Conservation (phyloP, 345 rosid species). For the Salix suchowensis region DNA sequence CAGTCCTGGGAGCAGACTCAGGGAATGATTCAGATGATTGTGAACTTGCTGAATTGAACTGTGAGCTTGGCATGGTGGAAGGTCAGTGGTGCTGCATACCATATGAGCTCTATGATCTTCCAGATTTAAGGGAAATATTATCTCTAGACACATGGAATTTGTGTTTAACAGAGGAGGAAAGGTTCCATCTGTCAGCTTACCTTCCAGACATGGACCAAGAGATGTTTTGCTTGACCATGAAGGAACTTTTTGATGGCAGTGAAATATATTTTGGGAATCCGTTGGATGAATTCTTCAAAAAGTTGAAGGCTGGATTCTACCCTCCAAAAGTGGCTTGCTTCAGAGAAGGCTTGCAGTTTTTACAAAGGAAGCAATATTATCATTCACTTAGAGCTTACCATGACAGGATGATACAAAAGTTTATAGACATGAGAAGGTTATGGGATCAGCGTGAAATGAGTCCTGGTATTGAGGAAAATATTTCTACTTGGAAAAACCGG, state of each 20-base stretch:
- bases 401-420: conserved; percentile 37
- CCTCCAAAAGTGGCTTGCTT: conserved; percentile 44
- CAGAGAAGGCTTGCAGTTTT: conserved; percentile 36
- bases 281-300: conserved; percentile 44
- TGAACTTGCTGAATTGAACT: conserved; percentile 31
- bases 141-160: conserved; percentile 64
- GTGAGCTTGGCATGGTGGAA: conserved; percentile 51
- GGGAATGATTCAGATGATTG: conserved; percentile 45
- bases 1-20: conserved; percentile 22
- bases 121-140: conserved; percentile 50
- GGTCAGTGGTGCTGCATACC: conserved; percentile 57
- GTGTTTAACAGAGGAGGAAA: conserved; percentile 56
- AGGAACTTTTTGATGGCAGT: conserved; percentile 52
- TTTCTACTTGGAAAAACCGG: conserved; percentile 42
- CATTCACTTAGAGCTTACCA: conserved; percentile 50
- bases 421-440: conserved; percentile 39
- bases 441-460: conserved; percentile 39
- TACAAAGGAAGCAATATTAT: conserved; percentile 44
- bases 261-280: conserved; percentile 59
- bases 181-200: conserved; percentile 47
- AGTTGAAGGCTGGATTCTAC: conserved; percentile 56
- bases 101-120: conserved; percentile 59
- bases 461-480: conserved; percentile 31
- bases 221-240: conserved; percentile 46
- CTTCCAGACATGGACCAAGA: conserved; percentile 69